Evolutionary conservation across 140 eudicot genomes (phyloP).

Genomic region (Oenanthe javanica): DNA sequence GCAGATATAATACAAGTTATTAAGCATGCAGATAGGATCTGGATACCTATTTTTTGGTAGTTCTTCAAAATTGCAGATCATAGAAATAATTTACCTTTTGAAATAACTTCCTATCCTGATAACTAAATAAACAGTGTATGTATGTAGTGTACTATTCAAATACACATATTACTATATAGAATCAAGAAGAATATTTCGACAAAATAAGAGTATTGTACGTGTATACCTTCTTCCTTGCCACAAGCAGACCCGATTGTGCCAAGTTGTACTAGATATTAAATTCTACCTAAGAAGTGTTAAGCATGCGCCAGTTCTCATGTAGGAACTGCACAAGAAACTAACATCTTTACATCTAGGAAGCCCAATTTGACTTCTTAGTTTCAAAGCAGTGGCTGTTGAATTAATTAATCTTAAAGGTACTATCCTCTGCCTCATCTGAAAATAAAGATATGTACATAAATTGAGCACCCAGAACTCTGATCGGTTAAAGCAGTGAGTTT

Average conservation of each 20-base stretch:
- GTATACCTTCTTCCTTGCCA: not conserved
- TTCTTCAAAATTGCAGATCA: not conserved
- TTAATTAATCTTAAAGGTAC: not conserved
- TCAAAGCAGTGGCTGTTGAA: not conserved
- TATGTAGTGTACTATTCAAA: not conserved
- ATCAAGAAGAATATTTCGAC: slow-evolving; percentile 3
- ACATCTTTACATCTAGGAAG: slow-evolving; percentile 2
- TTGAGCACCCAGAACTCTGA: slow-evolving; percentile 18
- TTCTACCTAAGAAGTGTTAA: not conserved
- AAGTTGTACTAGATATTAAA: not conserved
- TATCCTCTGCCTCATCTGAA: slow-evolving; percentile 13
- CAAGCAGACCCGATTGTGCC: not conserved
- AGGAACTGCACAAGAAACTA: slow-evolving; percentile 11
- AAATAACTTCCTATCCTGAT: not conserved
- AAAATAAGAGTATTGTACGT: not conserved
- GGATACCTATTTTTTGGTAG: not conserved
- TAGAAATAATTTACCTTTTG: not conserved
- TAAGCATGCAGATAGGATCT: not conserved
- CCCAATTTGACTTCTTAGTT: not conserved
- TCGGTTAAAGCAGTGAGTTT: slow-evolving; percentile 11
- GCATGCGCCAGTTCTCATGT: not conserved
- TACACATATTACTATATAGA: slow-evolving; percentile 8
- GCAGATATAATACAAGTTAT: not conserved
- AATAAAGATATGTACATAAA: slow-evolving; percentile 15
- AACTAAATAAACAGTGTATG: not conserved